Evolutionary conservation across 768 basidiomycete species (phyloP).

Genomic region (Russula abietina): DNA sequence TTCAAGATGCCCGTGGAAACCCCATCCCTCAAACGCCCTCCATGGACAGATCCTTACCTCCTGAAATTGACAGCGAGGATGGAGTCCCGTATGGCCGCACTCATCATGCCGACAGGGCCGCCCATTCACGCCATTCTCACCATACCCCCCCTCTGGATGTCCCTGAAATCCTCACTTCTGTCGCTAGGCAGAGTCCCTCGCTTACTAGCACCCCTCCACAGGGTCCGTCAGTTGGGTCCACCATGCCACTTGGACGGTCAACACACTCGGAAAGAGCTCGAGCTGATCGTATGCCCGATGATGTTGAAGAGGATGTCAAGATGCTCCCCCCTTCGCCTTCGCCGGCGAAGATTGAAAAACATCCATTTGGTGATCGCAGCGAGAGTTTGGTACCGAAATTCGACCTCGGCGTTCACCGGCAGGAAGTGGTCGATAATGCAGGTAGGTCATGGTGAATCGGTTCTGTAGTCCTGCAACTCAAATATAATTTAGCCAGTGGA

Average conservation of each 20-base stretch:
- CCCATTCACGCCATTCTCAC: conserved; percentile 35
- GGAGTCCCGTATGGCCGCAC: conserved; percentile 59
- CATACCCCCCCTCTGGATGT: conserved; percentile 24
- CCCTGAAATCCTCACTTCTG: conserved; percentile 5
- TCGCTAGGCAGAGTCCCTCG: conserved; percentile 19
- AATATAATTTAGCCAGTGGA: conserved; percentile 26
- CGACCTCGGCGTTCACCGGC: conserved; percentile 25
- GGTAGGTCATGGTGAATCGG: conserved; percentile 5
- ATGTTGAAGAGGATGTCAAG: conserved; percentile 37
- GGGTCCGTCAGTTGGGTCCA: conserved; percentile 27
- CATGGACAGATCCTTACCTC: conserved; percentile 37
- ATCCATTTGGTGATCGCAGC: conserved; percentile 20
- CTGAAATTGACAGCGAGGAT: conserved; percentile 56
- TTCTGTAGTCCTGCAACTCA: conserved; percentile 3
- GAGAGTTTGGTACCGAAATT: conserved; percentile 37
- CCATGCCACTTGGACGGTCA: conserved; percentile 35
- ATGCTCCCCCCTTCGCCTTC: conserved; percentile 49
- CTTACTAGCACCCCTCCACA: conserved; percentile 24
- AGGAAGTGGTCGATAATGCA: not conserved
- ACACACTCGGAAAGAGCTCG: conserved; percentile 36
- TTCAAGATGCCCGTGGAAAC: conserved; percentile 40
- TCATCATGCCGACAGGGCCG: conserved; percentile 52
- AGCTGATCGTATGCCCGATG: conserved; percentile 24
- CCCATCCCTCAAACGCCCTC: conserved; percentile 40
- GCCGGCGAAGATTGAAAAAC: conserved; percentile 32